Evolutionary conservation across 192 early-diverging fungal species (phyloP).

Genomic region (Umbelopsis sp.): DNA sequence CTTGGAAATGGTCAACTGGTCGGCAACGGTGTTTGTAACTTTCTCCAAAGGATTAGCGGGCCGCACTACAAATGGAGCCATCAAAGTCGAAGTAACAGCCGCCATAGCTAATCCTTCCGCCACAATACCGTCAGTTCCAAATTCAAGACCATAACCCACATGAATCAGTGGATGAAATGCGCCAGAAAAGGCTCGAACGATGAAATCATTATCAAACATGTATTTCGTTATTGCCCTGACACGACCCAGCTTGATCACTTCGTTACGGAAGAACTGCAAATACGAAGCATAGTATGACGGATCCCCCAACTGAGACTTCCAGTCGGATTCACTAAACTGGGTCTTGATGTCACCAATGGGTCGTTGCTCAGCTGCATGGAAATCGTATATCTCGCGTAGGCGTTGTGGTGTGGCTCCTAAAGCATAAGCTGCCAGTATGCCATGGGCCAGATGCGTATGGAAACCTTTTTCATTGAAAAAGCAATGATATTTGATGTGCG

Average conservation of each 20-base stretch:
- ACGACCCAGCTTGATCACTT: slow-evolving; percentile 46
- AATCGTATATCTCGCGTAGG: slow-evolving; percentile 53
- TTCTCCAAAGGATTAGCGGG: slow-evolving; percentile 14
- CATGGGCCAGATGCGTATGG: slow-evolving; percentile 63
- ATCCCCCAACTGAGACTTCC: slow-evolving; percentile 38
- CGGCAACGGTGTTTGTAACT: slow-evolving; percentile 22
- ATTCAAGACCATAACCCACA: slow-evolving; percentile 66
- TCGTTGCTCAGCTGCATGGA: slow-evolving; percentile 38
- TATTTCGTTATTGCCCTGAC: slow-evolving; percentile 44
- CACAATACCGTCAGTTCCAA: slow-evolving; percentile 52
- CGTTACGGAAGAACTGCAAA: slow-evolving; percentile 49
- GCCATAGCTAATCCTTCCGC: slow-evolving; percentile 57
- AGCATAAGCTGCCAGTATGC: slow-evolving; percentile 56
- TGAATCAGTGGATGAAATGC: slow-evolving; percentile 65
- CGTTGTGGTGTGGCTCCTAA: slow-evolving; percentile 53
- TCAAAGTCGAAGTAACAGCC: slow-evolving; percentile 39
- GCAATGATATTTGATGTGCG: slow-evolving; percentile 51
- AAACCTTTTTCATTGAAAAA: slow-evolving; percentile 58
- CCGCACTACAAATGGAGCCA: slow-evolving; percentile 21
- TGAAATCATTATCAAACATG: slow-evolving; percentile 46
- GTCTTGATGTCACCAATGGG: slow-evolving; percentile 29
- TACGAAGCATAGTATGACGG: slow-evolving; percentile 49
- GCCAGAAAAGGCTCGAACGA: slow-evolving; percentile 51
- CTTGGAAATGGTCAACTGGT: slow-evolving; percentile 21
- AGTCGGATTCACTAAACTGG: slow-evolving; percentile 44